A percentile compares a stretch with the other conserved stretches of the same genome.
phyloP scores from a whole-genome alignment of 805 yeast species.

The Candida chilensis region DNA sequence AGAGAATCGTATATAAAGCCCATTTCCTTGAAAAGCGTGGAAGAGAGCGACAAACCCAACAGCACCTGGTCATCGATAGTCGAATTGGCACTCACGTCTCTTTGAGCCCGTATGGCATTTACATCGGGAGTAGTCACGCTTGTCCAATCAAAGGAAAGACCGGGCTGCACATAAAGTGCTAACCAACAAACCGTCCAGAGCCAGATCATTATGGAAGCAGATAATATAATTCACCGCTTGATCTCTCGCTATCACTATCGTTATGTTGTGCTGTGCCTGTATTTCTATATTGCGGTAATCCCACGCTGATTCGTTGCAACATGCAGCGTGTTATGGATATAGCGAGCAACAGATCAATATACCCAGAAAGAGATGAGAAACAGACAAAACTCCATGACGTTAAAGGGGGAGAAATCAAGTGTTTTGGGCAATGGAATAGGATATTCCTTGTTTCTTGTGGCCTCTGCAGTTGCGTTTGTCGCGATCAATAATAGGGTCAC shows the following conservation, averaged over 20 bases:
- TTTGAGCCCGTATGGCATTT: conserved; percentile 14
- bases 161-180: conserved; percentile 1
- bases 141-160: conserved; percentile 5
- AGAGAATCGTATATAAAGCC: conserved; percentile 17
- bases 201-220: conserved; percentile 3
- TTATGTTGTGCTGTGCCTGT: background rate
- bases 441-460: background rate
- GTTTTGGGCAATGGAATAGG: background rate
- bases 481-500: conserved; percentile 11
- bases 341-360: background rate
- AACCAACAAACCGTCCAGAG: conserved; percentile 2
- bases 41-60: conserved; percentile 20
- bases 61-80: conserved; percentile 16
- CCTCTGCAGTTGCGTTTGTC: conserved; percentile 8
- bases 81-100: conserved; percentile 16
- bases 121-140: conserved; percentile 6
- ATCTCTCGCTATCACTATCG: conserved; percentile 1
- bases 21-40: conserved; percentile 11
- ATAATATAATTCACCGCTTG: conserved; percentile 2
- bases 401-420: background rate
- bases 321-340: background rate
- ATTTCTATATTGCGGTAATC: background rate
- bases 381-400: background rate
- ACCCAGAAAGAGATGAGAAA: background rate
- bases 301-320: background rate